Evolutionary conservation across 169 alveolate species (phyloP).

Genomic region (Plasmodium malariae): DNA sequence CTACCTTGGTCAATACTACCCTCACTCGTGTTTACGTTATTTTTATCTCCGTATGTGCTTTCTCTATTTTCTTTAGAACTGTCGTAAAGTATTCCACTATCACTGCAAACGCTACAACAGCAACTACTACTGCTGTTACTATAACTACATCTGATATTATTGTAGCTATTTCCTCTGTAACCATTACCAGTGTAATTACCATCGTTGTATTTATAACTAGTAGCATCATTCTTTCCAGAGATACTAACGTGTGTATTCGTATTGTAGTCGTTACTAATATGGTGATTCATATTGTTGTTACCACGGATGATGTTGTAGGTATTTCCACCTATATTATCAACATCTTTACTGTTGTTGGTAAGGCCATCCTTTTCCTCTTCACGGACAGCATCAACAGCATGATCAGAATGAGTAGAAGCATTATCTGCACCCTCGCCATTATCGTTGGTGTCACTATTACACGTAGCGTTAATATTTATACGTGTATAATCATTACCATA

Average conservation of each 20-base stretch:
- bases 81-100: neutral
- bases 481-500: neutral
- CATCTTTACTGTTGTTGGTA: no score
- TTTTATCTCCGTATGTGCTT: neutral
- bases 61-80: neutral
- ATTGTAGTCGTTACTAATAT: neutral
- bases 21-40: neutral
- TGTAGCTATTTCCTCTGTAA: no score
- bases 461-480: neutral
- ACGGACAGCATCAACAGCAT: neutral
- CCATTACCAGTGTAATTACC: neutral
- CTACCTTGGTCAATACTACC: no score
- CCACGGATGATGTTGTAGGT: neutral
- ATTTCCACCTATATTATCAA: neutral
- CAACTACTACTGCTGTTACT: no score
- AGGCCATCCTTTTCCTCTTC: neutral
- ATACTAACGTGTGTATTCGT: neutral
- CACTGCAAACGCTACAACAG: no score
- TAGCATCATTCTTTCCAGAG: neutral
- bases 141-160: no score
- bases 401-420: neutral
- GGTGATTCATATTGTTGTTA: neutral
- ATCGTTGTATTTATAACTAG: neutral
- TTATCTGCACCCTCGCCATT: neutral
- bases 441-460: neutral